Evolutionary conservation across 148 eudicot genomes (phyloP).

Genomic region (Persicaria maculosa): DNA sequence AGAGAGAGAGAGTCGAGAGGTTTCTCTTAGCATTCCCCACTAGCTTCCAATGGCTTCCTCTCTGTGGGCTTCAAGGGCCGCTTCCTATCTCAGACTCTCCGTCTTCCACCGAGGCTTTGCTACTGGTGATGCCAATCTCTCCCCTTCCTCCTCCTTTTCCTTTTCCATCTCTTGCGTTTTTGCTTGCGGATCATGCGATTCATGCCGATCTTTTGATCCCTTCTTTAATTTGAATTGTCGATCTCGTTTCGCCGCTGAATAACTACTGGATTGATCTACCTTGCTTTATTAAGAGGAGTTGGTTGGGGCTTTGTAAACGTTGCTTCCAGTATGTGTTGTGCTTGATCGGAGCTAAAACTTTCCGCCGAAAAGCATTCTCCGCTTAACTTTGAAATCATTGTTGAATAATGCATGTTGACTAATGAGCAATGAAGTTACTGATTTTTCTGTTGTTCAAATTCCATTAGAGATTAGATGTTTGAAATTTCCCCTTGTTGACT

Average conservation of each 20-base stretch:
- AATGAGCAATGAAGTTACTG: background rate
- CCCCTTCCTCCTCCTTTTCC: background rate
- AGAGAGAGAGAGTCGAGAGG: background rate
- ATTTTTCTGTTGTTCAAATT: background rate
- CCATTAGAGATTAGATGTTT: background rate
- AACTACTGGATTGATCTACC: background rate
- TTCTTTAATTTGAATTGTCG: background rate
- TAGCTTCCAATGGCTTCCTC: slow-evolving; percentile 40
- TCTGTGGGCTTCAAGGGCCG: slow-evolving; percentile 56
- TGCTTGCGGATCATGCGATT: background rate
- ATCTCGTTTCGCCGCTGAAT: background rate
- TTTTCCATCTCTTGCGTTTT: background rate
- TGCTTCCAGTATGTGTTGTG: background rate
- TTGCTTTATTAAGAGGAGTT: background rate
- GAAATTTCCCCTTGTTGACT: background rate
- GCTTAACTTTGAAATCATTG: background rate
- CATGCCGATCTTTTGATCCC: background rate
- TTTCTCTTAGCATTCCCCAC: background rate
- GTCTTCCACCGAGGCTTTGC: slow-evolving; percentile 45
- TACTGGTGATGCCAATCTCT: slow-evolving; percentile 32
- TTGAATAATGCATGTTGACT: background rate
- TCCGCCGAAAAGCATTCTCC: background rate
- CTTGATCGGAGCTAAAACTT: background rate
- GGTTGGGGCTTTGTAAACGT: background rate
- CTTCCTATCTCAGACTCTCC: slow-evolving; percentile 55